Conservation (phyloP, 352 stramenopile species). For the Globisporangium megalacanthum region DNA sequence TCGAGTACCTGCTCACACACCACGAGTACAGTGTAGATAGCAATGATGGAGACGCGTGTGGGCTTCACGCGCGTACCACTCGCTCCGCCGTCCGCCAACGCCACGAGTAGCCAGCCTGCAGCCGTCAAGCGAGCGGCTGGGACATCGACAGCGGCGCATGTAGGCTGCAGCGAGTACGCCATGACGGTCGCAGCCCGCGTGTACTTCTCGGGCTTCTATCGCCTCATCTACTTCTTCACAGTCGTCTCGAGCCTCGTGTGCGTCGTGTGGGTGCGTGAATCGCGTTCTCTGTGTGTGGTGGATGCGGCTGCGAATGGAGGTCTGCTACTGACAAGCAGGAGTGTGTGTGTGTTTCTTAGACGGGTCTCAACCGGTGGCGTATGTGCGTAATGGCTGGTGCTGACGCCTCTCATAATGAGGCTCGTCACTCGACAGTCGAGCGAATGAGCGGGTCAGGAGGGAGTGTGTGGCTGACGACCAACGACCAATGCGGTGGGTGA, state of each 20-base stretch:
- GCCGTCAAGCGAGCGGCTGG: background rate
- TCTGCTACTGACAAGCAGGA: too few species aligned
- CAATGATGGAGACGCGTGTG: slow-evolving; percentile 2
- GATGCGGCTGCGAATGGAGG: background rate
- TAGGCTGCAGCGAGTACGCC: slow-evolving; percentile 63
- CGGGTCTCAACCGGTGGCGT: slow-evolving; percentile 64
- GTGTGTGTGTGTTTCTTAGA: slow-evolving; percentile 24
- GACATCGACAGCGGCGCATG: slow-evolving; percentile 11
- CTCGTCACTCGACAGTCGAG: background rate
- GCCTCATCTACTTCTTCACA: slow-evolving; percentile 77
- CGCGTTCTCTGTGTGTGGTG: background rate
- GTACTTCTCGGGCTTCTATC: slow-evolving; percentile 80
- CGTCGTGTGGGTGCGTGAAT: slow-evolving; percentile 53
- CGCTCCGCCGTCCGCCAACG: background rate
- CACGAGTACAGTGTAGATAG: background rate
- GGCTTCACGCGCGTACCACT: slow-evolving; percentile 30
- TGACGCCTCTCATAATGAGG: background rate
- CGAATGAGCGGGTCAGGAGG: background rate
- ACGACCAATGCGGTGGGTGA: background rate
- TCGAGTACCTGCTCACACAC: too few species aligned
- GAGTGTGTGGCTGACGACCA: background rate
- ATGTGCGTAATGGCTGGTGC: slow-evolving; percentile 31
- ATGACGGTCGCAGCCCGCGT: slow-evolving; percentile 74
- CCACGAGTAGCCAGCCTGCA: background rate
- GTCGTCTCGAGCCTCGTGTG: slow-evolving; percentile 65